Base-by-base conservation (phyloP, 805 yeast genomes). In the Priceomyces medius region DNA sequence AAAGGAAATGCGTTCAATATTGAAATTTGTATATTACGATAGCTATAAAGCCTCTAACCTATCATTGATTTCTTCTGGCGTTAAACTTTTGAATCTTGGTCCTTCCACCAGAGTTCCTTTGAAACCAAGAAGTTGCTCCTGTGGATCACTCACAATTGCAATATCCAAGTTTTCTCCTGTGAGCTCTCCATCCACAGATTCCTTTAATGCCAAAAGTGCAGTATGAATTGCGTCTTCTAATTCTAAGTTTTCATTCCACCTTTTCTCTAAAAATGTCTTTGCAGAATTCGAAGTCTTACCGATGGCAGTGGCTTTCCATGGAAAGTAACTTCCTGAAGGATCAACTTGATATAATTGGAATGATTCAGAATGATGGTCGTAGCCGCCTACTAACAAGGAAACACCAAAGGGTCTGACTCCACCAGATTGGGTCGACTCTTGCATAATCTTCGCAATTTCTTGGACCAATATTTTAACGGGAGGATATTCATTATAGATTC, bases 361-460 rank as follows among this genome's bases (percentile, higher is more conserved):
- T 26, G 51, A 52, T 20, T 81, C 81, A 12, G 79, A 74, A 53
- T 76, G 80, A 27, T 84, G 88, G 61, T 93, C 98, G 61, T 88
- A 79, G 17, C 99, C 99, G 7, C 97, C 99, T 14, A 93, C 89
- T 42, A 93, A 73, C 43, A 93, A 71, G 8, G 97, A 88, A 17
- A 95, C 97, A 46, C 99, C 99, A 62, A 82, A 93, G n/a, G 99
- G 99, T 61, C 99, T 81, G 48, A 93, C 96, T 66, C 99, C 99
- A 38, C 97, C 99, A 40, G 89, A 83, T 63, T 93, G 99, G 2
- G 98, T 93, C n/a, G 96, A 90, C 63, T 91, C 97, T 66, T 93
- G 99, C 88, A 93, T 95, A 40, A 89, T 83, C 58, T 86, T 86
- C 40, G 99, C 99, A 50, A 93, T 81, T 63, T 93, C 97, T 47